Base-by-base conservation (phyloP, 2,329 filamentous ascomycete species). In the Aspergillus vadensis region DNA sequence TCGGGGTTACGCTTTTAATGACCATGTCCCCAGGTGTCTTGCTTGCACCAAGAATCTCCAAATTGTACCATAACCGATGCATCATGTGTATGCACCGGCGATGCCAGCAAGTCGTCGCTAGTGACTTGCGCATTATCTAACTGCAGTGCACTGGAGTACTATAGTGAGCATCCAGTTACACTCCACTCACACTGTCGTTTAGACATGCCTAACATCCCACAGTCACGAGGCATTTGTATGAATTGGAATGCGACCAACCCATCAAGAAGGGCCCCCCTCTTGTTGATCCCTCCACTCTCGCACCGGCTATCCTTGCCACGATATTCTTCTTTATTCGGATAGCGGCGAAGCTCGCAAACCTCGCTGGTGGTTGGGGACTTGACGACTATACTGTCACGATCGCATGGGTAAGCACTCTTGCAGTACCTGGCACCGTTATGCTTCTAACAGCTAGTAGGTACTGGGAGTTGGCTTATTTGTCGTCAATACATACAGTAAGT, bases 341-440 rank as follows among this genome's bases (percentile, higher is more conserved):
- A 19, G 25, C 48, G 4, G 52, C 63, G 9, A 67, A 65, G 38
- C 21, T 36, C 6, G 41, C 59, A 36, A 55, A 52, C 25, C 58
- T 67, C 5, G 60, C 59, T 5, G 65, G 65, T 4, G 57, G 61
- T 23, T 67, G 63, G 65, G 59, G 65, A 10, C 32, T 43, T 27
- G 65, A 67, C 17, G 65, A 67, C 39, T 61, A 52, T 19, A 67
- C 61, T 30, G 60, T 67, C 10, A 60, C 60, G n/a, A 19, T 60
- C 1, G 63, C 66, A 38, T 65, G 62, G 57, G 66, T 67, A 51
- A 52, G 57, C 10, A 0, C 49, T n/a, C 10, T 8, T 17, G 12
- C 23, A 17, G 23, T 32, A 19, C 25, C 23, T n/a, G 27, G 3
- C 9, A 4, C 3, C 32, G 12, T 15, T 19, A 4, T 3, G 30